Percentiles rank a stretch among this genome's conserved stretches.
phyloP scores from a whole-genome alignment of 2,329 filamentous ascomycete species.

The Botryotinia globosa region DNA sequence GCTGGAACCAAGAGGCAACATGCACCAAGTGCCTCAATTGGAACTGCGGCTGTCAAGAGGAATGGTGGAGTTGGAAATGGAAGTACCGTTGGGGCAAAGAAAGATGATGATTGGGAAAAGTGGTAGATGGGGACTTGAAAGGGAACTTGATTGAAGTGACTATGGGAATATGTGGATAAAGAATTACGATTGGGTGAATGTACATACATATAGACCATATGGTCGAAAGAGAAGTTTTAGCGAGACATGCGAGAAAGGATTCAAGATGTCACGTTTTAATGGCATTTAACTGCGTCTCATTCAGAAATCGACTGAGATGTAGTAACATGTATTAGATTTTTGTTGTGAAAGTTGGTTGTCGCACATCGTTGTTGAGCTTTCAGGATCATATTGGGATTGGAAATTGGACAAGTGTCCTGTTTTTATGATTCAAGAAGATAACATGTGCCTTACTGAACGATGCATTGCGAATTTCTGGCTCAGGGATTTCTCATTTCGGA shows the following conservation, averaged over 20 bases:
- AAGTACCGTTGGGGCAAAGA: constrained; percentile 39
- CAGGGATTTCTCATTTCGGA: not conserved
- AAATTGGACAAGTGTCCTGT: not conserved
- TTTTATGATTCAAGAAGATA: not conserved
- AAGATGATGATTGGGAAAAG: constrained; percentile 61
- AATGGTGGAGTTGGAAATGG: constrained; percentile 23
- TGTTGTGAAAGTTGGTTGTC: not conserved
- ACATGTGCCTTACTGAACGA: not conserved
- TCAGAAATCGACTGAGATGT: not conserved
- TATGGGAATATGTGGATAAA: not conserved
- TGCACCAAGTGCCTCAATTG: constrained; percentile 30
- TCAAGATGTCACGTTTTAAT: not conserved
- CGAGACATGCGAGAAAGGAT: not conserved
- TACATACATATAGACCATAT: constrained; percentile 1
- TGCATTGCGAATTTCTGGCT: not conserved
- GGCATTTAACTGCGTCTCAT: not conserved
- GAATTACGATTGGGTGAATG: not conserved
- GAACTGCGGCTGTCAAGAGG: constrained; percentile 37
- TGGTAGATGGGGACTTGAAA: constrained; percentile 27
- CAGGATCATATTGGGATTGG: not conserved
- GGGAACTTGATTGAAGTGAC: not conserved
- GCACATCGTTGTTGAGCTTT: not conserved
- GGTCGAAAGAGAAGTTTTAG: not conserved
- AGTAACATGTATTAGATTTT: not conserved
- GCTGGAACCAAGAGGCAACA: constrained; percentile 25